Conservation (phyloP, 1,139 yeast species). For the Saccharomyces hybrid region DNA sequence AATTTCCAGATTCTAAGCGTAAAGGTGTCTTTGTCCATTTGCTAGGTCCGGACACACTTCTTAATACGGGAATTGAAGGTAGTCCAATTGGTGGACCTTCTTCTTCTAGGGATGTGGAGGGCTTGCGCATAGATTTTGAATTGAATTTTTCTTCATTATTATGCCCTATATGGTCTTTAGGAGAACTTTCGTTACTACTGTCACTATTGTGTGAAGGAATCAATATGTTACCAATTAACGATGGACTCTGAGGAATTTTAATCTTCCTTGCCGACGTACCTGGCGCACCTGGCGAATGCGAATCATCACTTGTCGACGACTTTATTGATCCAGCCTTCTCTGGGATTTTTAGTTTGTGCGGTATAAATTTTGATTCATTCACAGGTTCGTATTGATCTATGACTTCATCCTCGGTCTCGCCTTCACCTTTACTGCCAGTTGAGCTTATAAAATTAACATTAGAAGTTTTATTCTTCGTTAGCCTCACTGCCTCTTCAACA, state of each 20-base stretch:
- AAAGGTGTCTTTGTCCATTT: constrained; percentile 10
- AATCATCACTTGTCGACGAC: constrained; percentile 1
- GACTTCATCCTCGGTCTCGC: neutral
- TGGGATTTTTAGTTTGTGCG: constrained; percentile 10
- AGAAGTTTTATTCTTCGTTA: constrained; percentile 7
- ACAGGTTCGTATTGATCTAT: neutral
- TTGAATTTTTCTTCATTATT: neutral
- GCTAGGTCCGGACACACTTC: constrained; percentile 10
- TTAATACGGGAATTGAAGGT: constrained; percentile 7
- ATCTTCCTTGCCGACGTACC: neutral
- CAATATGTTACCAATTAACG: constrained; percentile 11
- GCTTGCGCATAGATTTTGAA: neutral
- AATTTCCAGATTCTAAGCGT: neutral
- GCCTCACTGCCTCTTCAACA: constrained; percentile 18
- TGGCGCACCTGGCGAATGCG: neutral
- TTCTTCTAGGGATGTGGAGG: neutral
- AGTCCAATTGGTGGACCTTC: neutral
- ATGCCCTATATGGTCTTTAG: neutral
- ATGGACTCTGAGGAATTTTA: constrained; percentile 8
- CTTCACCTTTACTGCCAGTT: neutral
- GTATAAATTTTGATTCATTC: constrained; percentile 3
- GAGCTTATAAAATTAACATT: constrained; percentile 1
- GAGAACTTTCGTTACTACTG: neutral
- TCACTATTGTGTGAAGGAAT: constrained; percentile 2
- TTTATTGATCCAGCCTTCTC: constrained; percentile 9